A percentile compares a stretch with the other conserved stretches of the same genome.
These are phyloP conservation scores for Agaricus subrufescens DNA, from an alignment of 768 basidiomycete species.

Conservation along the genomic window DNA sequence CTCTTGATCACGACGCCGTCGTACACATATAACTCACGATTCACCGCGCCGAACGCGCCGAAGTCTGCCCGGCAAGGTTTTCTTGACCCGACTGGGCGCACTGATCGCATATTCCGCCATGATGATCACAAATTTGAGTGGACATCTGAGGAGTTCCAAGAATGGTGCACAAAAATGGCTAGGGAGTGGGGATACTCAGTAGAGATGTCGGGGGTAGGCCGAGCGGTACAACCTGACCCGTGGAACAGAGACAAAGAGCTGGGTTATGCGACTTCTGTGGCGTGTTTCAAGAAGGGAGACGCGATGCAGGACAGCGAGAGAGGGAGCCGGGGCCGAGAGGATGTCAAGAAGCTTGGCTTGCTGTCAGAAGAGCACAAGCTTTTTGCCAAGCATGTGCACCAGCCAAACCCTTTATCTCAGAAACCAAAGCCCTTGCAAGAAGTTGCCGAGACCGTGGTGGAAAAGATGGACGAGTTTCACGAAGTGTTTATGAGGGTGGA, in stretches of 20 bases:
- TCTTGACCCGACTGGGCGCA: conserved; percentile 73
- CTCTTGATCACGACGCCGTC: conserved; percentile 84
- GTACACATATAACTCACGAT: conserved; percentile 77
- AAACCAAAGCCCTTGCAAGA: conserved; percentile 36
- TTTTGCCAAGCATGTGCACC: conserved; percentile 43
- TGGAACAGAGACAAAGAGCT: conserved; percentile 67
- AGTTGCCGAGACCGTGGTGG: conserved; percentile 45
- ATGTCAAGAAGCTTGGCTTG: conserved; percentile 21
- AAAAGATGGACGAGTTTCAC: conserved; percentile 50
- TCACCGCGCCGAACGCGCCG: conserved; percentile 49
- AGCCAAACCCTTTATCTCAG: conserved; percentile 43
- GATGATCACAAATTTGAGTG: conserved; percentile 88
- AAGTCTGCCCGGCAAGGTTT: conserved; percentile 46
- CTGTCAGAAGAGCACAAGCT: conserved; percentile 36
- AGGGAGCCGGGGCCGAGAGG: conserved; percentile 31
- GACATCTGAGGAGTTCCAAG: conserved; percentile 68
- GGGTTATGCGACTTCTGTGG: conserved; percentile 66
- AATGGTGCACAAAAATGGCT: conserved; percentile 56
- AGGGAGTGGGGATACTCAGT: conserved; percentile 71
- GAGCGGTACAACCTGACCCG: conserved; percentile 52
- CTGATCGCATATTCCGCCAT: conserved; percentile 73
- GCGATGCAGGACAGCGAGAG: conserved; percentile 24
- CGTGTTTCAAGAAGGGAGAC: conserved; percentile 46
- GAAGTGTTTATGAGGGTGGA: conserved; percentile 45
- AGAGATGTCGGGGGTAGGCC: conserved; percentile 54